These are phyloP conservation scores for Rhynchosporium secalis DNA, from an alignment of 2,329 filamentous ascomycete species.

Conservation along the genomic window DNA sequence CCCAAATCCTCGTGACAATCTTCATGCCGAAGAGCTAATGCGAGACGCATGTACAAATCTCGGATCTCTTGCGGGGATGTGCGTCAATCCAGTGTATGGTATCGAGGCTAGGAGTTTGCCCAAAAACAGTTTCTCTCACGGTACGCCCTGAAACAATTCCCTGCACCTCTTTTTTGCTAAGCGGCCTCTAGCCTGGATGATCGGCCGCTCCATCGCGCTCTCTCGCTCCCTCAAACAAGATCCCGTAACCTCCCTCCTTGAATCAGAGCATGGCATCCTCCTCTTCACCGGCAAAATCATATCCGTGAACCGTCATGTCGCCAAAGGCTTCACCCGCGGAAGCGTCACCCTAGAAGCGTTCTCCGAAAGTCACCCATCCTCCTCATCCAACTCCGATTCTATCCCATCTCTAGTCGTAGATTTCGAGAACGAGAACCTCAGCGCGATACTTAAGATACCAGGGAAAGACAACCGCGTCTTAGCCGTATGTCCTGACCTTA, in stretches of 20 bases:
- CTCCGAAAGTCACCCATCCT: slow-evolving; percentile 10
- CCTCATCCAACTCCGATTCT: background rate
- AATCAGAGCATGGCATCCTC: slow-evolving; percentile 34
- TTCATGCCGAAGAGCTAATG: slow-evolving; percentile 36
- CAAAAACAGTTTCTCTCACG: slow-evolving; percentile 37
- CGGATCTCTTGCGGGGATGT: slow-evolving; percentile 36
- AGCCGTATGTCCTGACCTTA: slow-evolving; percentile 37
- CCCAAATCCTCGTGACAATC: slow-evolving; percentile 26
- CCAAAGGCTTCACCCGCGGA: slow-evolving; percentile 37
- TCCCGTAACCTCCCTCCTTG: slow-evolving; percentile 33
- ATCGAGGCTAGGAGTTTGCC: slow-evolving; percentile 36
- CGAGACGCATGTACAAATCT: slow-evolving; percentile 33
- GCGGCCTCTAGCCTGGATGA: slow-evolving; percentile 45
- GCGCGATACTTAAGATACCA: slow-evolving; percentile 27
- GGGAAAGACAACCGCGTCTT: slow-evolving; percentile 30
- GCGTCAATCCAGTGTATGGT: slow-evolving; percentile 33
- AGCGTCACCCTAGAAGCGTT: slow-evolving; percentile 32
- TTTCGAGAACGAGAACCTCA: slow-evolving; percentile 39
- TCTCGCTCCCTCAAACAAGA: slow-evolving; percentile 35
- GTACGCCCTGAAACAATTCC: slow-evolving; percentile 17
- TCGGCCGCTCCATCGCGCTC: slow-evolving; percentile 58
- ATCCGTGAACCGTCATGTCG: slow-evolving; percentile 34
- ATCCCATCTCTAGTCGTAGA: slow-evolving; percentile 30
- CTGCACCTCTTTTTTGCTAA: slow-evolving; percentile 4
- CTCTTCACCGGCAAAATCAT: slow-evolving; percentile 38